Conservation (phyloP, 208 protist genomes). For the Leishmania guyanensis region DNA sequence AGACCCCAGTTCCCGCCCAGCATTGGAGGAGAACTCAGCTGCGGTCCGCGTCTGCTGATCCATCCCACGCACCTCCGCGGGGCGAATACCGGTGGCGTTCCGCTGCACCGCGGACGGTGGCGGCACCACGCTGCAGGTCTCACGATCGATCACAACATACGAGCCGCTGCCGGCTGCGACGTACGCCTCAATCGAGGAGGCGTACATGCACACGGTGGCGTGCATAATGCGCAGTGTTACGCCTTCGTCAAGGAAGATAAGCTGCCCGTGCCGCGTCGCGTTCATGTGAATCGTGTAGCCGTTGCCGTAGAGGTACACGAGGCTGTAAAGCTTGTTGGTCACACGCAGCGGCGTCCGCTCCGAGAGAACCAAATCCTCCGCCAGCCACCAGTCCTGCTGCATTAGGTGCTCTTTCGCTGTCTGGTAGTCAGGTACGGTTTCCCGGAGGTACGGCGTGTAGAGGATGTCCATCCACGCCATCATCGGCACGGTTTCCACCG, state of each 20-base stretch:
- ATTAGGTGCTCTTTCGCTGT: constrained; percentile 44
- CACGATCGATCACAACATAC: constrained; percentile 58
- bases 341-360: constrained; percentile 47
- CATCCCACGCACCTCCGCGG: not conserved
- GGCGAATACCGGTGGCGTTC: not conserved
- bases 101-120: not conserved
- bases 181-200: constrained; percentile 57
- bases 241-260: constrained; percentile 67
- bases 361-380: constrained; percentile 51
- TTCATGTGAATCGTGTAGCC: constrained; percentile 69
- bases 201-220: constrained; percentile 55
- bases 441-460: constrained; percentile 69
- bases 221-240: constrained; percentile 71
- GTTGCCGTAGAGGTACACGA: constrained; percentile 63
- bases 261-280: constrained; percentile 19
- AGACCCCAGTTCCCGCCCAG: not conserved
- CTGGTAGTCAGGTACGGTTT: constrained; percentile 54
- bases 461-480: constrained; percentile 45
- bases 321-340: constrained; percentile 40
- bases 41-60: not conserved
- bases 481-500: constrained; percentile 49
- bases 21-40: not conserved
- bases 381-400: constrained; percentile 49
- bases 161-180: constrained; percentile 63
- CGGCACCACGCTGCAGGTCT: constrained; percentile 33